Evolutionary conservation across 495 filamentous ascomycete species (phyloP), one percentile per base, ranked within the genome.

Genomic region (Lasiosphaeriaceae sp.): DNA sequence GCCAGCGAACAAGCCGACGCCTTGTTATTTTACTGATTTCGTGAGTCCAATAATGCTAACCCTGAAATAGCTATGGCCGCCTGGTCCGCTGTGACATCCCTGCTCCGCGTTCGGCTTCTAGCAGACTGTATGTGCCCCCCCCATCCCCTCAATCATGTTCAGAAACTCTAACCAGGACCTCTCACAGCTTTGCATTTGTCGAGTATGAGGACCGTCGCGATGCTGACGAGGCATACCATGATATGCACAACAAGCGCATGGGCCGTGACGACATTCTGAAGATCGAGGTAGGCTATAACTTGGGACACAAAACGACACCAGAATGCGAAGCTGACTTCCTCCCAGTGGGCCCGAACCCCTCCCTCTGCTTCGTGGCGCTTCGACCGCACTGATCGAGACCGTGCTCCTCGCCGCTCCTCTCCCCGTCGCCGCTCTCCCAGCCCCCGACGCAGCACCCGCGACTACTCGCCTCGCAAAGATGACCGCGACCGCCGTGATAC

Each of bases 181-280:
- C 47, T 35, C 29, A 45, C 63, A 98, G 94, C 57, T 99, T 99
- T 72, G 94, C 94, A 17, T 99, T 99, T 76, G 94, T 99, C 51
- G 94, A 99, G 75, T 99, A 99, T 73, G 94, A 99, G 78, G 96
- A 91, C 73, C 91, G 94, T 64, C 95, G 94, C 65, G 94, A 99
- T 81, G 92, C 94, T 46, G 94, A 99, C 77, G 94, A 99, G 81
- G 94, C 94, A 31, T 99, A 99, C 70, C 91, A 97, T 74, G 94
- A 99, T 74, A 97, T 99, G 95, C 94, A 99, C 73, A 97, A 97
- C 78, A 96, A 96, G 84, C 90, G 94, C 52, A 92, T 99, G 64
- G 92, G 92, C 44, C 88, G 92, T 52, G 94, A 99, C 71, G 94
- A 99, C 63, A 72, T 96, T 47, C 71, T 99, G 78, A 99, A 99